Evolutionary conservation across 331 rosid species (phyloP).

Genomic region (Malus hybrid): DNA sequence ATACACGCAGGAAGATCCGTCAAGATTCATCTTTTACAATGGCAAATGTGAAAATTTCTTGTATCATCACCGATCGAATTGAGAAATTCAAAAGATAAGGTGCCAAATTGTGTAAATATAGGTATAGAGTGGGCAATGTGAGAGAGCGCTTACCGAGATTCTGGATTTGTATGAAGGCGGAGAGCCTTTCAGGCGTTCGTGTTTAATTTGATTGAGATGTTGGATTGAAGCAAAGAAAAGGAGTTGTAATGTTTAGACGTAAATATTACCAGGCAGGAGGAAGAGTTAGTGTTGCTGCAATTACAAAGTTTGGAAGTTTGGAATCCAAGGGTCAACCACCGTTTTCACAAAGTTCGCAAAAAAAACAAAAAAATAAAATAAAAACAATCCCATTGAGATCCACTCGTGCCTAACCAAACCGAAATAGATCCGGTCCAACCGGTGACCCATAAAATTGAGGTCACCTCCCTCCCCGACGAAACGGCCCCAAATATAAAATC

Average conservation of each 20-base stretch:
- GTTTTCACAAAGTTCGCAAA: no score
- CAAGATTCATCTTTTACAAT: neutral
- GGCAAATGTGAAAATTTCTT: neutral
- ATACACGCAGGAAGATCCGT: neutral
- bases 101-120: neutral
- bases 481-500: neutral
- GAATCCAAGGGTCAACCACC: no score
- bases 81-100: neutral
- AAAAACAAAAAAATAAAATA: no score
- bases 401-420: neutral
- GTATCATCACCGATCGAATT: neutral
- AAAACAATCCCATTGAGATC: neutral
- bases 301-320: no score
- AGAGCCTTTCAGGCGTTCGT: neutral
- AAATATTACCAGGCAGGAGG: neutral
- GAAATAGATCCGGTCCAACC: neutral
- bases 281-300: neutral
- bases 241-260: no score
- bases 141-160: neutral
- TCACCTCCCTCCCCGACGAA: neutral
- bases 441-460: slow-evolving; percentile 13
- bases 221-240: neutral
- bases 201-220: neutral
- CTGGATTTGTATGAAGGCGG: neutral
- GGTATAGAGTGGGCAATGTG: neutral